Percentiles rank a stretch among this genome's conserved stretches.
These are phyloP conservation scores for Kodamaea sp. DNA, from an alignment of 1,139 yeast species.

Conservation along the genomic window DNA sequence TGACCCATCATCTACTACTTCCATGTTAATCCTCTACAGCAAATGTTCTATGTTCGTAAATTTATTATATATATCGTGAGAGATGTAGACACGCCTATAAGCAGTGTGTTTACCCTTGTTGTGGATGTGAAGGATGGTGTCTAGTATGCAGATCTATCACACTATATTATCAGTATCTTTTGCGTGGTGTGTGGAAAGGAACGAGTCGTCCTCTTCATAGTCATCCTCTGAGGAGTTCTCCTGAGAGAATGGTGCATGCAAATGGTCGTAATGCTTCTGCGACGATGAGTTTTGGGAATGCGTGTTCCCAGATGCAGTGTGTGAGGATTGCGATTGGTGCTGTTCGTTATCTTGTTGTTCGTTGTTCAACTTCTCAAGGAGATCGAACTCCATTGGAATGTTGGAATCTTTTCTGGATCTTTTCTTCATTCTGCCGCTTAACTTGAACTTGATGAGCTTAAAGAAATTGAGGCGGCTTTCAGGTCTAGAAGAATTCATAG, in stretches of 20 bases:
- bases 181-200: too few species aligned
- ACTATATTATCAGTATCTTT: conserved; percentile 10
- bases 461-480: conserved; percentile 3
- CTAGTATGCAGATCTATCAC: too few species aligned
- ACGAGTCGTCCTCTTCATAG: conserved; percentile 10
- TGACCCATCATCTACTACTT: too few species aligned
- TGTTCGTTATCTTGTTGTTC: conserved; percentile 4
- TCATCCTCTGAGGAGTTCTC: conserved; percentile 6
- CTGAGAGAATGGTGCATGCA: conserved; percentile 1
- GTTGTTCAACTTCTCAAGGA: conserved; percentile 28
- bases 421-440: conserved; percentile 25
- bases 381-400: conserved; percentile 40
- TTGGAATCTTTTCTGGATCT: conserved; percentile 60
- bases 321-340: conserved; percentile 1
- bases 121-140: too few species aligned
- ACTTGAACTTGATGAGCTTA: conserved; percentile 10
- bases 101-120: too few species aligned
- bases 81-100: too few species aligned
- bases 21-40: too few species aligned
- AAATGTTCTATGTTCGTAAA: too few species aligned
- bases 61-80: too few species aligned
- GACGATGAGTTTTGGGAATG: neutral
- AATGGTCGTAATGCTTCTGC: neutral
- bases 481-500: neutral
- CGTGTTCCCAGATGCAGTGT: neutral